Base-by-base conservation (phyloP, 768 basidiomycete species). In the Boletus sp. region DNA sequence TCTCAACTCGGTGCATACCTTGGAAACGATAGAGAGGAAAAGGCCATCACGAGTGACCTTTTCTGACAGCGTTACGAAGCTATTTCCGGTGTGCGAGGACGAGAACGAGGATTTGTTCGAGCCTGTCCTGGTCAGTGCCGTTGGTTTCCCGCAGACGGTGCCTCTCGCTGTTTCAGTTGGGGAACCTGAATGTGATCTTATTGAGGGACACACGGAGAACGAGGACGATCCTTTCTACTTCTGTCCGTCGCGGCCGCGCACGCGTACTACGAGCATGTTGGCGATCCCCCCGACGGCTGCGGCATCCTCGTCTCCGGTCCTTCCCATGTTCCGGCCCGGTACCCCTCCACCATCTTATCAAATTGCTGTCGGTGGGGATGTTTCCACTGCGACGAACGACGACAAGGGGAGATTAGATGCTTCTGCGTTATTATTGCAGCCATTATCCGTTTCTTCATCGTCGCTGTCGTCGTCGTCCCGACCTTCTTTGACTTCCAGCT, bases 41-140 rank as follows among this genome's bases (percentile, higher is more conserved):
- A 64, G 59, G 40, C 4, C 54, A n/a, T n/a, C 59, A 15, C 62
- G 67, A 1, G 57, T 59, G 11, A 54, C 62, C 44, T 60, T 71
- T 33, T 37, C 61, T 8, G 62, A 64, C 14, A 58, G 35, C 33
- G 29, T 61, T 10, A 56, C 71, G 11, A 65, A 60, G 30, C 41
- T 73, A 32, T 67, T 72, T 47, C 72, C 71, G 3, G 68, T 73
- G 18, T 58, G 54, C 42, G 72, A 72, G 60, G 71, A 71, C 20
- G 69, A 72, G 41, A 50, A 44, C 29, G 72, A 73, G 9, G 79
- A 79, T 53, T 73, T 74, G 53, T 68, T 66, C 32, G 59, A 67
- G 30, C 30, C 58, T 24, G 48, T 40, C 28, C 46, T 58, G 7
- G 54, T 4, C 18, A 50, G 37, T 50, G 59, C 57, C 9, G 47